A percentile compares a stretch with the other conserved stretches of the same genome.
Conservation (phyloP, 2,329 filamentous ascomycete genomes). For the Ophiostoma quercus region DNA sequence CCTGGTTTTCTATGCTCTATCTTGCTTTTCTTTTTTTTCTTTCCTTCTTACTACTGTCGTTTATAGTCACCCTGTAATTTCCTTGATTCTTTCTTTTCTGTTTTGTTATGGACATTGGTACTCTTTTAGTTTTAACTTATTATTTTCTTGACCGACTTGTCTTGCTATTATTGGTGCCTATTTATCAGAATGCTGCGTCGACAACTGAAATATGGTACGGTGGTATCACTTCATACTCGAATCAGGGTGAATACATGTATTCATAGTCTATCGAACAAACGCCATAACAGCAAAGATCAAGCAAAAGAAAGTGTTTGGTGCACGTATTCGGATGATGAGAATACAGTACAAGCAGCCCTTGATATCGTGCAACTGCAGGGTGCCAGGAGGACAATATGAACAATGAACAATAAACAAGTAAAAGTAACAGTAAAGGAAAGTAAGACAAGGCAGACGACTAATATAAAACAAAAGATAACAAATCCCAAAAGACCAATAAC, state of each 20-base stretch:
- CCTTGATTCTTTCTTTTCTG: not conserved
- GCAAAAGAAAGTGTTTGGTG: not conserved
- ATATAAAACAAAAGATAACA: not conserved
- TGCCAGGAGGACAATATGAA: not conserved
- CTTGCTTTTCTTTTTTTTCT: not conserved
- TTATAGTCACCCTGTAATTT: not conserved
- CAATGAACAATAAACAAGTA: not conserved
- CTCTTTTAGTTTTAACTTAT: not conserved
- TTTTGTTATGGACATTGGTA: not conserved
- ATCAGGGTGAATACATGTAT: not conserved
- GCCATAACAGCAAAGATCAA: not conserved
- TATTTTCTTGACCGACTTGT: not conserved
- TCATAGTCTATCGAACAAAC: conserved; percentile 11
- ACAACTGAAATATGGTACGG: no score
- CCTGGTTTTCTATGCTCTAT: not conserved
- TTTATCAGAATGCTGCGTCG: no score
- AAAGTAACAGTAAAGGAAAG: not conserved
- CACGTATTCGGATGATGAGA: not conserved
- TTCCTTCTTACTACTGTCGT: not conserved
- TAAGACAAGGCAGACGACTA: not conserved
- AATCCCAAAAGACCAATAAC: conserved; percentile 8
- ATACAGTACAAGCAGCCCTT: not conserved
- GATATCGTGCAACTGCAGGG: not conserved
- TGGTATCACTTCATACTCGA: not conserved
- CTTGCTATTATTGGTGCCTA: not conserved